Evolutionary conservation across 768 basidiomycete genomes (phyloP).

Genomic region (Chalciporus sphaerocephalus): DNA sequence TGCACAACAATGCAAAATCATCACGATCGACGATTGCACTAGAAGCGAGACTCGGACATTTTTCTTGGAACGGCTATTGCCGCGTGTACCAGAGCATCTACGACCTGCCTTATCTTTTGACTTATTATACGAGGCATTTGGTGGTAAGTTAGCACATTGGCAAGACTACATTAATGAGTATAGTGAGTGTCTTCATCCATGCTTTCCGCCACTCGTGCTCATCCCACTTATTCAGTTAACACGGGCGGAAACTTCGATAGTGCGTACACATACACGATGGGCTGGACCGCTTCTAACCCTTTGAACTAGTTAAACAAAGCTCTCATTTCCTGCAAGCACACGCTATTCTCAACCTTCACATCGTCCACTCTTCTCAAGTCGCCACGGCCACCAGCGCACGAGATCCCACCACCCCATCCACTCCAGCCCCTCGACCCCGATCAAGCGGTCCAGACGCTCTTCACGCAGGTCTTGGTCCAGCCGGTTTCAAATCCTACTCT

Average conservation of each 20-base stretch:
- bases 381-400: conserved; percentile 33
- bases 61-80: conserved; percentile 60
- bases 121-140: conserved; percentile 70
- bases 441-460: conserved; percentile 45
- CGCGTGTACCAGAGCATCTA: conserved; percentile 65
- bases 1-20: conserved; percentile 82
- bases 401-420: conserved; percentile 30
- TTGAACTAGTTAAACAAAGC: conserved; percentile 60
- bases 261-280: conserved; percentile 33
- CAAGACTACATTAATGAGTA: conserved; percentile 76
- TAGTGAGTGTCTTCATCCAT: conserved; percentile 33
- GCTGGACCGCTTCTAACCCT: conserved; percentile 6
- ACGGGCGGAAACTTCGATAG: conserved; percentile 67
- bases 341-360: conserved; percentile 76
- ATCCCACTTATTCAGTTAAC: conserved; percentile 49
- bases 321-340: conserved; percentile 86
- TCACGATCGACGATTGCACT: conserved; percentile 77
- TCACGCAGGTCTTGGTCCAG: conserved; percentile 55
- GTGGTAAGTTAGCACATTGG: conserved; percentile 82
- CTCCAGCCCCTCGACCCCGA: conserved; percentile 31
- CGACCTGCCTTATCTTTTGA: conserved; percentile 61
- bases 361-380: conserved; percentile 76
- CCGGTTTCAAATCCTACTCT: conserved; percentile 58
- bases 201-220: conserved; percentile 1
- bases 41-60: conserved; percentile 65